A percentile compares a stretch with the other conserved stretches of the same genome.
phyloP scores from a whole-genome alignment of 2,329 filamentous ascomycete species.

The Penicillium sp. region DNA sequence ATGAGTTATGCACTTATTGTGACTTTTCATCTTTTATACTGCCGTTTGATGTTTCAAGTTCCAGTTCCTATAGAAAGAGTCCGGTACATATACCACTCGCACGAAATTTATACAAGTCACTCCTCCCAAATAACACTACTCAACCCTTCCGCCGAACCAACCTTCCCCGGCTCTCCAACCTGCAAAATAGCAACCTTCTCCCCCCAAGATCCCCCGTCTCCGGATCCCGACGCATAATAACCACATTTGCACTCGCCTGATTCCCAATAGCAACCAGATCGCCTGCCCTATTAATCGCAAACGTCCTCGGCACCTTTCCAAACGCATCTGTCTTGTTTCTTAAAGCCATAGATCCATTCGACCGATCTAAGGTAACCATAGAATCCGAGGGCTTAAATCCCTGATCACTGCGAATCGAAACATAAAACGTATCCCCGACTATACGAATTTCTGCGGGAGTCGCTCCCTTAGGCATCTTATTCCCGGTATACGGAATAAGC shows the following conservation, averaged over 20 bases:
- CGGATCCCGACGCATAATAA: constrained; percentile 57
- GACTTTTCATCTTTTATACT: not conserved
- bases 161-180: constrained; percentile 28
- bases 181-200: constrained; percentile 27
- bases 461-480: constrained; percentile 24
- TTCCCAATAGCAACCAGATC: constrained; percentile 61
- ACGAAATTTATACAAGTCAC: constrained; percentile 12
- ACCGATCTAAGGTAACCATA: constrained; percentile 24
- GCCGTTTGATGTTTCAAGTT: not conserved
- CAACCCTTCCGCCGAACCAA: constrained; percentile 27
- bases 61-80: not conserved
- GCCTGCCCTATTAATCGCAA: constrained; percentile 61
- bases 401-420: constrained; percentile 32
- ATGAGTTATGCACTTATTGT: not conserved
- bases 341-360: constrained; percentile 54
- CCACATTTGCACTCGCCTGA: constrained; percentile 57
- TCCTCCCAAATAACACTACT: constrained; percentile 37
- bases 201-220: constrained; percentile 54
- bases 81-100: not conserved
- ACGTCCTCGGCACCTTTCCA: constrained; percentile 62
- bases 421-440: constrained; percentile 24
- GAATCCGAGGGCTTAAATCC: constrained; percentile 29
- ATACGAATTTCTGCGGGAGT: constrained; percentile 26
- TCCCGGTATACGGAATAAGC: constrained; percentile 25
- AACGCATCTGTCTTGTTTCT: constrained; percentile 58